Conservation (phyloP, 495 filamentous ascomycete species). For the Talaromyces liani region DNA sequence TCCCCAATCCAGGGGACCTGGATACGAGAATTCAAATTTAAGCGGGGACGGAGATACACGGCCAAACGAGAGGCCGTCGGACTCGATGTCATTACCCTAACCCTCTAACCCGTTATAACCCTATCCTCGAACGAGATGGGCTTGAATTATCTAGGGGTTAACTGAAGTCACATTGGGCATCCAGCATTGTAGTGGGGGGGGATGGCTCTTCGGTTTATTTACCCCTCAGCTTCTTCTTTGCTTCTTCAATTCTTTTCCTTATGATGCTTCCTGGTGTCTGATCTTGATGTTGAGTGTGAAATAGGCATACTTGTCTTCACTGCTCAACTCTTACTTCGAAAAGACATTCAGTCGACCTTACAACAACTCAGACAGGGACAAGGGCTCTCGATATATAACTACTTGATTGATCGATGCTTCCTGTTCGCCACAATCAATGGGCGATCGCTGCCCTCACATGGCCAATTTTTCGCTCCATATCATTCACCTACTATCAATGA, state of each 20-base stretch:
- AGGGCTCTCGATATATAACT: no score
- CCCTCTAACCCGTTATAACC: neutral
- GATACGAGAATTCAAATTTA: neutral
- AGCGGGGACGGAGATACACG: neutral
- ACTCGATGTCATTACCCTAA: neutral
- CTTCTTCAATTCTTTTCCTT: neutral
- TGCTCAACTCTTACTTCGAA: neutral
- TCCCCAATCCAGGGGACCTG: no score
- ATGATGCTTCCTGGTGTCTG: neutral
- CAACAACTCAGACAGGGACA: no score
- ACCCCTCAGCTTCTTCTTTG: neutral
- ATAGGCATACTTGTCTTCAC: no score
- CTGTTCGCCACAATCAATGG: no score
- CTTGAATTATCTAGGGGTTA: no score
- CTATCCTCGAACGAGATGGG: no score
- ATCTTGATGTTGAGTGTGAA: neutral
- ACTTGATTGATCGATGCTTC: no score
- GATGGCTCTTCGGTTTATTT: neutral
- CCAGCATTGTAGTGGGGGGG: neutral
- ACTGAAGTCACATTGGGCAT: neutral
- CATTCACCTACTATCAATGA: no score
- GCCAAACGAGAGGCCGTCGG: neutral
- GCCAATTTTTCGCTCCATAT: no score
- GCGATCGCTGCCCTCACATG: no score
- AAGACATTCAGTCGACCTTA: no score